Base-by-base conservation (phyloP, 116 monocot genomes). In the Phalaenopsis hybrid region DNA sequence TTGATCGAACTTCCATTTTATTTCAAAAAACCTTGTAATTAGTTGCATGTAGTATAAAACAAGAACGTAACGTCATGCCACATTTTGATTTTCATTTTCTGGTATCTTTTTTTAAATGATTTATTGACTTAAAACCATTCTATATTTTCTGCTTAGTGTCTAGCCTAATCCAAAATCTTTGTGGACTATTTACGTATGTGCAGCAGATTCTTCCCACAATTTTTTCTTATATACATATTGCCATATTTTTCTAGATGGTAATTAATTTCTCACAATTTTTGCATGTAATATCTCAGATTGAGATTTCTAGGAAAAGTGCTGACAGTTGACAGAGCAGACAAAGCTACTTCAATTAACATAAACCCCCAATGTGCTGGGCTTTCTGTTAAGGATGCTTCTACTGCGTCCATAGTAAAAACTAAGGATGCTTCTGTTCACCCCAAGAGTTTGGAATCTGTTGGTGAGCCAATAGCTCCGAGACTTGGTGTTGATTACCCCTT, bases 401-500 rank as follows among this genome's bases (percentile, higher is more conserved):
- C 46, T 16, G 57, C 79, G 59, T 58, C 74, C 78, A 55, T 55
- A 44, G 28, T 13, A 15, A 12, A 44, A 41, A 45, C 28, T 78
- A 86, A 85, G 43, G 34, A 81, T 25, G n/a, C 68, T 79, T 79
- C 45, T 70, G 31, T 31, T 69, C 80, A 82, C 5, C 49, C 33
- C 23, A 81, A 80, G 46, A 81, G 49, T 51, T 61, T 74, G 8
- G 18, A 46, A 58, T 76, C 68, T 37, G 68, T 25, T 78, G 75
- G 78, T 79, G 90, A 98, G 81, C 94, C 94, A 44, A 92, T 98
- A 83, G 92, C 91, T 83, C 78, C 92, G 52, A 92, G 86, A 59
- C 90, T 98, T 83, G 95, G 95, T 49, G 90, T 98, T 58, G 93
- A 98, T 59, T 98, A 90, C 82, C 95, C 94, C 13, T 98, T 98